Evolutionary conservation across 495 filamentous ascomycete genomes (phyloP).

Genomic region (Niebla homalea): DNA sequence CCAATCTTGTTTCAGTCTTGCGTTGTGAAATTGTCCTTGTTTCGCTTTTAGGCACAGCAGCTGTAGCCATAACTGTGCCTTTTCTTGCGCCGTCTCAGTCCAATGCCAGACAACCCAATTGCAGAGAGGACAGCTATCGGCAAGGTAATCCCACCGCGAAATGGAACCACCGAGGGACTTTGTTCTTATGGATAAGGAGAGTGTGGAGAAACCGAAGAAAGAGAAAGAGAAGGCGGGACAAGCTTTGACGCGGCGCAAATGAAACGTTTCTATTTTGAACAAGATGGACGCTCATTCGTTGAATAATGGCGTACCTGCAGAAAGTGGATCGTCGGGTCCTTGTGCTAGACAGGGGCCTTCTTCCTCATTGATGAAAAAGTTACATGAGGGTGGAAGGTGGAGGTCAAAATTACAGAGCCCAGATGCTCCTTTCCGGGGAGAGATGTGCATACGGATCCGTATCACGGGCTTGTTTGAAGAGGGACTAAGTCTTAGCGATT

Average conservation of each 20-base stretch:
- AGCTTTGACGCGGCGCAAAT: constrained; percentile 3
- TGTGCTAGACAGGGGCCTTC: constrained; percentile 1
- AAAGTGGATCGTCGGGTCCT: no score
- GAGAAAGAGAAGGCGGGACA: neutral
- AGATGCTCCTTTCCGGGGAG: no score
- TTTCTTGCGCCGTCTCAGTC: neutral
- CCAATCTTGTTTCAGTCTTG: neutral
- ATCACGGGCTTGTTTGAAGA: no score
- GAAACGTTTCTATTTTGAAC: constrained; percentile 5
- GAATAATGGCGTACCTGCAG: neutral
- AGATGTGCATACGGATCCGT: no score
- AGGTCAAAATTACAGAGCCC: no score
- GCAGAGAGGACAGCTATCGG: neutral
- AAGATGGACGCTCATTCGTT: neutral
- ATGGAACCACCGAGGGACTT: neutral
- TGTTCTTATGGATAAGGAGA: neutral
- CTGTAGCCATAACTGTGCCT: neutral
- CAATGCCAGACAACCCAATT: neutral
- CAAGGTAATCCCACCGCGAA: neutral
- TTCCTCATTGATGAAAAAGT: constrained; percentile 1
- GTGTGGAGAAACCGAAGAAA: neutral
- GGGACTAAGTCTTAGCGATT: no score
- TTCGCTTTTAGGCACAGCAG: constrained; percentile 1
- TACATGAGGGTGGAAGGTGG: neutral
- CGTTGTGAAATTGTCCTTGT: no score